Evolutionary conservation across 805 yeast genomes (phyloP).

Genomic region (Candida pseudofarinosa): DNA sequence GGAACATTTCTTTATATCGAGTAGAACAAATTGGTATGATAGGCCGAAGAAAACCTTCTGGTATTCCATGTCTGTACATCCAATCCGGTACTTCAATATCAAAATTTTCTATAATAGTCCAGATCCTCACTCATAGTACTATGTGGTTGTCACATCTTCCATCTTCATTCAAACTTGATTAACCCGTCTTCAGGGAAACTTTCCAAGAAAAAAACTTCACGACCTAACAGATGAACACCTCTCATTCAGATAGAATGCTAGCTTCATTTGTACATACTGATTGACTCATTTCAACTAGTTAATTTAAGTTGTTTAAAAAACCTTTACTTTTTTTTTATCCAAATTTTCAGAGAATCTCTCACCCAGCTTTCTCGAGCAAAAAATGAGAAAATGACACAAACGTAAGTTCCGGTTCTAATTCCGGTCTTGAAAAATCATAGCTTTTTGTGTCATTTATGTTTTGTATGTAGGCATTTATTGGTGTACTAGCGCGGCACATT

Average conservation of each 20-base stretch:
- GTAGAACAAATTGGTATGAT: too few relatives aligned
- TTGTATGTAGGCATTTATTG: background rate
- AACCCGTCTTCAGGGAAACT: too few relatives aligned
- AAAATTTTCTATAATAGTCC: too few relatives aligned
- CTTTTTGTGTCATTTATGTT: background rate
- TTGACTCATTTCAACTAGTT: constrained; percentile 5
- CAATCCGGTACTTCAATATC: too few relatives aligned
- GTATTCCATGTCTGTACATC: too few relatives aligned
- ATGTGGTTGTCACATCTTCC: too few relatives aligned
- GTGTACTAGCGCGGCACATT: background rate
- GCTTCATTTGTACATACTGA: constrained; percentile 3
- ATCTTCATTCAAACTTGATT: too few relatives aligned
- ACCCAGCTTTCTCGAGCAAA: background rate
- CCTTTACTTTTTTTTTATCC: background rate
- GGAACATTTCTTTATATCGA: too few relatives aligned
- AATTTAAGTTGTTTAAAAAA: background rate
- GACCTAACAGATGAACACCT: background rate
- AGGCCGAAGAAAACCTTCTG: too few relatives aligned
- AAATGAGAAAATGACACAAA: background rate
- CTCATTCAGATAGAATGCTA: background rate
- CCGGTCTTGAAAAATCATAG: background rate
- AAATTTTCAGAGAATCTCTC: background rate
- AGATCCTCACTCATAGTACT: too few relatives aligned
- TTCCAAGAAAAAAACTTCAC: background rate
- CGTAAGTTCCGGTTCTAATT: background rate